Conservation (phyloP, 1,139 yeast genomes). For the Nakaseomyces nivariensis region DNA sequence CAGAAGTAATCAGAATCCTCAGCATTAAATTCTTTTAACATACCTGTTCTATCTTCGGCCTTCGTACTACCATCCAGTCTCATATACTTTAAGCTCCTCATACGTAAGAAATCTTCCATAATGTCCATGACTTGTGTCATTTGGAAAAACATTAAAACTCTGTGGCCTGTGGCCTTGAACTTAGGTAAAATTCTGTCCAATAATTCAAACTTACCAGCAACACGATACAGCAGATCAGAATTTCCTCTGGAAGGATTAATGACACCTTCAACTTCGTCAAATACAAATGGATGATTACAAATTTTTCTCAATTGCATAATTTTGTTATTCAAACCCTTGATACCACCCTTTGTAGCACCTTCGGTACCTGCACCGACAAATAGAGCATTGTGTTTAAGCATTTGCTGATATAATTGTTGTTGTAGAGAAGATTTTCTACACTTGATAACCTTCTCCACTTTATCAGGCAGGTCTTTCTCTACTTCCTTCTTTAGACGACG, state of each 20-base stretch:
- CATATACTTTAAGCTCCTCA: conserved; percentile 55
- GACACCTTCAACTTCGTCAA: conserved; percentile 84
- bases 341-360: conserved; percentile 41
- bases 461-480: conserved; percentile 91
- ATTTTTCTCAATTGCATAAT: conserved; percentile 94
- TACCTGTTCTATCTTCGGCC: conserved; percentile 67
- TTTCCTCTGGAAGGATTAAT: conserved; percentile 68
- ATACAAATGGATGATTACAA: conserved; percentile 96
- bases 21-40: conserved; percentile 63
- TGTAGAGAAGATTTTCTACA: conserved; percentile 91
- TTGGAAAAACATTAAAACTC: conserved; percentile 74
- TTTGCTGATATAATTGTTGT: conserved; percentile 64
- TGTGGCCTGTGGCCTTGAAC: conserved; percentile 63
- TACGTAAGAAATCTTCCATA: conserved; percentile 72
- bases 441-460: conserved; percentile 88
- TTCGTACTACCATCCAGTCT: conserved; percentile 78
- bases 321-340: conserved; percentile 83
- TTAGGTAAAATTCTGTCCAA: conserved; percentile 68
- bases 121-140: conserved; percentile 88
- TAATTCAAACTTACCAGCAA: conserved; percentile 69
- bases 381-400: conserved; percentile 60
- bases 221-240: conserved; percentile 59
- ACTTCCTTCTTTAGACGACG: conserved; percentile 96
- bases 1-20: conserved; percentile 67
- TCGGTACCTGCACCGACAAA: conserved; percentile 44